These are phyloP conservation scores for Aspergillus sp. DNA, from an alignment of 2,329 filamentous ascomycete species.

Conservation along the genomic window DNA sequence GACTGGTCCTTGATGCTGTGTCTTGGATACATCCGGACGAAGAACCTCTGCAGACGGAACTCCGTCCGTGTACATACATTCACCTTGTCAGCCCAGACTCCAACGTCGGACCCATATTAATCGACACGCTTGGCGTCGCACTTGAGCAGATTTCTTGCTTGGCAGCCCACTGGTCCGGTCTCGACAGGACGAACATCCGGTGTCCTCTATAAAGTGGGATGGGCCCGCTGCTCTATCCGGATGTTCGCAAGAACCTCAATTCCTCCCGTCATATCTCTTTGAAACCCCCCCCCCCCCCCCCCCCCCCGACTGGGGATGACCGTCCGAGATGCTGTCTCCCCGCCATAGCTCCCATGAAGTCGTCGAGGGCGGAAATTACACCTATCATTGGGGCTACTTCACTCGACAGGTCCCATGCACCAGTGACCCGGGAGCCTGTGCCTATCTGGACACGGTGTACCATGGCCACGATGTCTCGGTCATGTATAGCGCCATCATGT, in stretches of 20 bases:
- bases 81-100: too few relatives aligned
- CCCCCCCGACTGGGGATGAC: conserved; percentile 1
- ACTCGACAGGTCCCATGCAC: conserved; percentile 56
- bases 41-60: not conserved
- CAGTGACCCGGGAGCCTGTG: conserved; percentile 58
- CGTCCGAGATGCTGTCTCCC: conserved; percentile 6
- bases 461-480: conserved; percentile 54
- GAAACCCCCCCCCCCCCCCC: too few relatives aligned
- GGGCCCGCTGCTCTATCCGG: not conserved
- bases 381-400: conserved; percentile 58
- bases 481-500: conserved; percentile 57
- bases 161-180: conserved; percentile 5
- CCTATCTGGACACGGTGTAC: conserved; percentile 58
- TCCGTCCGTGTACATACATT: not conserved
- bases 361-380: conserved; percentile 25
- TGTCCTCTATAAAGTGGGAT: not conserved
- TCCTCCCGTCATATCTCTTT: not conserved
- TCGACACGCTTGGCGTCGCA: conserved; percentile 4
- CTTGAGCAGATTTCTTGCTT: conserved; percentile 12
- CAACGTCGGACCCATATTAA: not conserved
- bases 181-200: not conserved
- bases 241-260: not conserved
- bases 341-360: conserved; percentile 5
- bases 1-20: too few relatives aligned
- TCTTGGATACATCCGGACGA: not conserved